These are phyloP conservation scores for Penicillium sp. DNA, from an alignment of 2,329 filamentous ascomycete species.

Conservation along the genomic window DNA sequence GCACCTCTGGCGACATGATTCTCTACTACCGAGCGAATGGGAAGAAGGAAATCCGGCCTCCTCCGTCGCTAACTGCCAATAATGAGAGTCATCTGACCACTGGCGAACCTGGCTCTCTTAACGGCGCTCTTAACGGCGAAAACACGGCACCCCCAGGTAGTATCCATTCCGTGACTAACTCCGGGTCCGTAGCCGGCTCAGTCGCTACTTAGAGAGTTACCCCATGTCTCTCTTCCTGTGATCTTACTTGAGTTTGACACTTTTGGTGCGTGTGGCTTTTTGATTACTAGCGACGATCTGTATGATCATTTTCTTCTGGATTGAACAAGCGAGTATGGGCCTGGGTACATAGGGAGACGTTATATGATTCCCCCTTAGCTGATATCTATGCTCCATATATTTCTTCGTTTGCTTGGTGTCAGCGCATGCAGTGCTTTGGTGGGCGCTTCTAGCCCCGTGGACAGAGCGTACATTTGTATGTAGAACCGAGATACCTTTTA, in stretches of 20 bases:
- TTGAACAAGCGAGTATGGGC: slow-evolving; percentile 7
- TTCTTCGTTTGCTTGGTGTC: neutral
- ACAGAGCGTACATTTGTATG: neutral
- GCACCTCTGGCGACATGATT: slow-evolving; percentile 87
- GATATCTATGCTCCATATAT: neutral
- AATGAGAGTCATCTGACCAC: slow-evolving; percentile 15
- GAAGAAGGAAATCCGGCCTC: slow-evolving; percentile 55
- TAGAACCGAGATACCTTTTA: slow-evolving; percentile 10
- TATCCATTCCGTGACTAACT: slow-evolving; percentile 33
- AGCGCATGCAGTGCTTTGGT: neutral
- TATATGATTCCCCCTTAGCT: slow-evolving; percentile 12
- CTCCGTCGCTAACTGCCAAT: slow-evolving; percentile 16
- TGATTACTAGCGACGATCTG: slow-evolving; percentile 8
- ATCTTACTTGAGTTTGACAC: slow-evolving; percentile 1
- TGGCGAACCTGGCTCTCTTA: slow-evolving; percentile 13
- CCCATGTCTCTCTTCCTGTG: slow-evolving; percentile 1
- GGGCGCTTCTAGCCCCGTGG: neutral
- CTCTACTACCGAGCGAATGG: slow-evolving; percentile 91
- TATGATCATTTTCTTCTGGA: slow-evolving; percentile 2
- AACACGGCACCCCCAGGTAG: slow-evolving; percentile 26
- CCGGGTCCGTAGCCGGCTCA: slow-evolving; percentile 27
- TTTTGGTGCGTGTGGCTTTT: slow-evolving; percentile 1
- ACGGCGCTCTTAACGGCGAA: slow-evolving; percentile 23
- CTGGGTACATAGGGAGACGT: slow-evolving; percentile 12
- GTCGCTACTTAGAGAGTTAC: slow-evolving; percentile 5